Conservation (phyloP, 2,329 filamentous ascomycete species). For the Verticillium nonalfalfae region DNA sequence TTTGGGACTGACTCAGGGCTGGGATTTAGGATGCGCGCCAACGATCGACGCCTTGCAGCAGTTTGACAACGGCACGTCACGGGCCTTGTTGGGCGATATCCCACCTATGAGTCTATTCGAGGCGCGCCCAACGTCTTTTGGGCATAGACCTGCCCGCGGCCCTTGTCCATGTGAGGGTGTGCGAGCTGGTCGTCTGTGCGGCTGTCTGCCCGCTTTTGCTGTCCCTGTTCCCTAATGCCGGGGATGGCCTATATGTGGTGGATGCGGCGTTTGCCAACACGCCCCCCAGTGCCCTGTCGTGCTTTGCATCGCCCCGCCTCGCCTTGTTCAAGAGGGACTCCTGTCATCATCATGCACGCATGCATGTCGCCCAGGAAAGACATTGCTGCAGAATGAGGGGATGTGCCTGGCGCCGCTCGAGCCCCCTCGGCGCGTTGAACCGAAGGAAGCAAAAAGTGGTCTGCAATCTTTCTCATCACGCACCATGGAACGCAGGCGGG, state of each 20-base stretch:
- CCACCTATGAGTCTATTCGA: background rate
- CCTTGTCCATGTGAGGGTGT: background rate
- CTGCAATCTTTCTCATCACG: background rate
- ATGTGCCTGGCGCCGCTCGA: background rate
- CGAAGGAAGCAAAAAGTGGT: background rate
- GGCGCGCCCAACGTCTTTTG: background rate
- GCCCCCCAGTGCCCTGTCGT: background rate
- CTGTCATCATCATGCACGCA: background rate
- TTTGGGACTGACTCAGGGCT: background rate
- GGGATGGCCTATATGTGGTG: background rate
- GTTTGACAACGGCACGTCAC: background rate
- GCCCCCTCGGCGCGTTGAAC: background rate
- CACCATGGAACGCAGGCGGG: background rate
- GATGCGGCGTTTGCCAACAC: background rate
- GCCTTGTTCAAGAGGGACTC: background rate
- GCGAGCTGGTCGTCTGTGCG: background rate
- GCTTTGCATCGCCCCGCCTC: background rate
- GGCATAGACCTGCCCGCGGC: background rate
- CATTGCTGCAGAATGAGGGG: background rate
- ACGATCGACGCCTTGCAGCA: background rate
- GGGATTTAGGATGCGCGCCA: background rate
- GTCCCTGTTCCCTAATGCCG: background rate
- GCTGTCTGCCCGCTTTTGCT: background rate
- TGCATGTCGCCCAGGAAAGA: background rate
- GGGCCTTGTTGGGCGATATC: background rate